Evolutionary conservation across 2,329 filamentous ascomycete species (phyloP).

Genomic region (Colletotrichum sp.): DNA sequence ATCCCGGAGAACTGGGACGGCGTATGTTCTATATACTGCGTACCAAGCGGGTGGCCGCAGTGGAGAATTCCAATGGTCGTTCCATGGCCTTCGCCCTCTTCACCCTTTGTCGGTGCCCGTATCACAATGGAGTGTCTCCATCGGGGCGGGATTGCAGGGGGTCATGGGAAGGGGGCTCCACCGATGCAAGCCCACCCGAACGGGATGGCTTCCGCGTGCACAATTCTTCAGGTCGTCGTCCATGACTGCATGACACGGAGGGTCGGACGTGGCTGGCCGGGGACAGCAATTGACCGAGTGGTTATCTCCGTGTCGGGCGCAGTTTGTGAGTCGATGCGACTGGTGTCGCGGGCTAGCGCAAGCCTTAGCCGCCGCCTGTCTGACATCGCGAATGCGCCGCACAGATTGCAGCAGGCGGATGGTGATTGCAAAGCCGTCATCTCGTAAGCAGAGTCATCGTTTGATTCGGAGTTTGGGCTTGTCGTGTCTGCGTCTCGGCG

Average conservation of each 20-base stretch:
- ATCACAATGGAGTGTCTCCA: constrained; percentile 2
- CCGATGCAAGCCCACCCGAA: neutral
- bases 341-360: neutral
- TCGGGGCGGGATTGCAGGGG: constrained; percentile 1
- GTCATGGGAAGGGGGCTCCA: neutral
- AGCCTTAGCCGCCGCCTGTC: neutral
- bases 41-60: neutral
- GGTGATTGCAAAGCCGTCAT: neutral
- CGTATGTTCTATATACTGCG: constrained; percentile 8
- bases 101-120: constrained; percentile 11
- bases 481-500: neutral
- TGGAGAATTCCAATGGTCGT: constrained; percentile 10
- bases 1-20: constrained; percentile 6
- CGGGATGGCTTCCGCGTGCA: constrained; percentile 12
- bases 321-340: neutral
- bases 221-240: neutral
- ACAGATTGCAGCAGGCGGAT: neutral
- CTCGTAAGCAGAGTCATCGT: neutral
- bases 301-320: constrained; percentile 15
- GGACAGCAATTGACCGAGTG: neutral
- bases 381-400: neutral
- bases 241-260: constrained; percentile 2
- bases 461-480: neutral
- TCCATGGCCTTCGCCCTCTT: constrained; percentile 17
- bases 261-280: neutral